Evolutionary conservation across 305 asterid genomes (phyloP), one percentile per base, ranked within the genome.

Genomic region (Striga hermonthica): DNA sequence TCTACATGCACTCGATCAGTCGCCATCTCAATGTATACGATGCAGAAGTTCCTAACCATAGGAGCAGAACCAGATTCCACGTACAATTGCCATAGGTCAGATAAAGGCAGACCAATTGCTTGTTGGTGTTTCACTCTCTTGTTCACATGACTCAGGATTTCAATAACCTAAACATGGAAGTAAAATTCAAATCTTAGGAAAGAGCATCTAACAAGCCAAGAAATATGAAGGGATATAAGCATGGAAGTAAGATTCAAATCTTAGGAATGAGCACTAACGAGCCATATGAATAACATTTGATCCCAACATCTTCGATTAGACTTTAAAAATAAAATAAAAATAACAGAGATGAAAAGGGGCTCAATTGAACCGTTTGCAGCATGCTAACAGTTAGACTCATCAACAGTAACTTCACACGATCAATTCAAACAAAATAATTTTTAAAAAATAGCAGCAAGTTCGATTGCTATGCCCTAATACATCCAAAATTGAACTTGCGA

Each of bases 11-110:
- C 84, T 54, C 96, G 98, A 55, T 92, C 97, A 68, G 81, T 75
- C 69, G 96, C 91, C 96, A 90, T 92, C 81, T 93, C 97, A 75
- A 93, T 74, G 47, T 93, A 93, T 57, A 93, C 84, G 63, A 90
- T 79, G 82, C 95, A 93, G 70, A 93, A 93, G 81, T 87, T 93
- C 79, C 90, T 80, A 57, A 87, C 91, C 91, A 92, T 87, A 64
- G 93, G 80, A 70, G 86, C 84, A 67, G 85, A 76, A 80, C 79
- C 74, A 72, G 87, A 82, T 67, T 90, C 96, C 78, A 71, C 63
- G 76, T 90, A 90, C 73, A 90, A 74, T 50, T 82, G 82, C 97
- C 98, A 92, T 62, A 92, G 79, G 52, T 84, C 95, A 56, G 76
- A 60, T 54, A 90, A 67, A 22, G 98, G 95, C 72, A 92, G 80